Evolutionary conservation across 768 basidiomycete species (phyloP).

Genomic region (Kwoniella europaea): DNA sequence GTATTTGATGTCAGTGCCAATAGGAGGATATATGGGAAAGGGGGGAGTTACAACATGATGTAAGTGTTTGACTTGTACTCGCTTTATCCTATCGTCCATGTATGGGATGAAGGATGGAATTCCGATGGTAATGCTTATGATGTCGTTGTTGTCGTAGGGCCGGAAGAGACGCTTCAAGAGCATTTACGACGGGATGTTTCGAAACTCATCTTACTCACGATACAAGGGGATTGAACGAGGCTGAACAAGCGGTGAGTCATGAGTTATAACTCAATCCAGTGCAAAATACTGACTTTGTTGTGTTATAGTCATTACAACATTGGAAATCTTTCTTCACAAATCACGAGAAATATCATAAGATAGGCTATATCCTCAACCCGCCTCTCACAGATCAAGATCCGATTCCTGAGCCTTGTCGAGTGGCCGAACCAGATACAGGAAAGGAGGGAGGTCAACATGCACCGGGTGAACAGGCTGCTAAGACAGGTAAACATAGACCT

Average conservation of each 20-base stretch:
- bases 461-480: conserved; percentile 27
- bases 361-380: conserved; percentile 68
- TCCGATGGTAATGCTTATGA: conserved; percentile 43
- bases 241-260: conserved; percentile 70
- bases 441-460: conserved; percentile 14
- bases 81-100: neutral
- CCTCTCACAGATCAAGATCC: conserved; percentile 54
- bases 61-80: conserved; percentile 30
- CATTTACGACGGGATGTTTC: conserved; percentile 94
- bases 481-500: conserved; percentile 15
- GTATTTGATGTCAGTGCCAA: conserved; percentile 90
- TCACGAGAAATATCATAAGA: conserved; percentile 76
- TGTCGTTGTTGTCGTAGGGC: conserved; percentile 58
- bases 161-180: conserved; percentile 85
- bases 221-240: conserved; percentile 74
- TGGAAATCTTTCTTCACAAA: conserved; percentile 90
- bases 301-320: conserved; percentile 70
- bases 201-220: conserved; percentile 88
- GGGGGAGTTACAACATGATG: conserved; percentile 65
- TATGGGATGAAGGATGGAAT: neutral
- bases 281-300: neutral
- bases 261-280: neutral
- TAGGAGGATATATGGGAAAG: conserved; percentile 78
- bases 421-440: conserved; percentile 13
- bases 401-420: conserved; percentile 51